phyloP scores from a whole-genome alignment of 768 basidiomycete genomes.

The Suillus lakei region DNA sequence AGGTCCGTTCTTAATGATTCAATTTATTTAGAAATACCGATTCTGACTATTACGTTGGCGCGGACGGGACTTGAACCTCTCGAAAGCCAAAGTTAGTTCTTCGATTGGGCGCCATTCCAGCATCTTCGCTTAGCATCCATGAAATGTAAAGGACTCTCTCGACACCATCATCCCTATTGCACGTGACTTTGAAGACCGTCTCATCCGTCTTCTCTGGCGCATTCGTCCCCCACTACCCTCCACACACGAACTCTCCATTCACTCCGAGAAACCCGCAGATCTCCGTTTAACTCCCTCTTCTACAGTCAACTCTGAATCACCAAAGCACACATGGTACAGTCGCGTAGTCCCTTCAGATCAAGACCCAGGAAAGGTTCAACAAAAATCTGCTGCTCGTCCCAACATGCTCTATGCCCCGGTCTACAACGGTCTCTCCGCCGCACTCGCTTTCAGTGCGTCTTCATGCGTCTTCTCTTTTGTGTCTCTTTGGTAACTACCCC shows the following conservation, averaged over 20 bases:
- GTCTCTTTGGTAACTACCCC: conserved; percentile 46
- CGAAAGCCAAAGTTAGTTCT: no score
- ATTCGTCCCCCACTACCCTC: conserved; percentile 34
- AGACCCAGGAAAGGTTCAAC: conserved; percentile 30
- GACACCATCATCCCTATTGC: conserved; percentile 66
- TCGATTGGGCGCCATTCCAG: no score
- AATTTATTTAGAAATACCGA: no score
- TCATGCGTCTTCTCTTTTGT: conserved; percentile 46
- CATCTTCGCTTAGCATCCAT: no score
- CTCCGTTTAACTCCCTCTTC: conserved; percentile 6
- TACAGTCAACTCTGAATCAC: conserved; percentile 14
- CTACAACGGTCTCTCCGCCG: conserved; percentile 34
- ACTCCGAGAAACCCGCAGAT: conserved; percentile 34
- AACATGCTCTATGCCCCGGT: conserved; percentile 30
- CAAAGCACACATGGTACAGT: conserved; percentile 66
- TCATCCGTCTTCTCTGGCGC: conserved; percentile 62
- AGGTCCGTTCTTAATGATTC: no score
- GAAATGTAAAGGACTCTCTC: no score
- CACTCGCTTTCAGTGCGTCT: conserved; percentile 24
- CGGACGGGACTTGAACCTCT: no score
- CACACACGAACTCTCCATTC: conserved; percentile 31
- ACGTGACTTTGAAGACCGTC: conserved; percentile 59
- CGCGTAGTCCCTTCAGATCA: conserved; percentile 47
- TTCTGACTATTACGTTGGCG: no score
- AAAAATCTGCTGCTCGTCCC: conserved; percentile 19